A percentile compares a stretch with the other conserved stretches of the same genome.
These are phyloP conservation scores for Triadica sebifera DNA, from an alignment of 345 rosid genomes.

Conservation along the genomic window DNA sequence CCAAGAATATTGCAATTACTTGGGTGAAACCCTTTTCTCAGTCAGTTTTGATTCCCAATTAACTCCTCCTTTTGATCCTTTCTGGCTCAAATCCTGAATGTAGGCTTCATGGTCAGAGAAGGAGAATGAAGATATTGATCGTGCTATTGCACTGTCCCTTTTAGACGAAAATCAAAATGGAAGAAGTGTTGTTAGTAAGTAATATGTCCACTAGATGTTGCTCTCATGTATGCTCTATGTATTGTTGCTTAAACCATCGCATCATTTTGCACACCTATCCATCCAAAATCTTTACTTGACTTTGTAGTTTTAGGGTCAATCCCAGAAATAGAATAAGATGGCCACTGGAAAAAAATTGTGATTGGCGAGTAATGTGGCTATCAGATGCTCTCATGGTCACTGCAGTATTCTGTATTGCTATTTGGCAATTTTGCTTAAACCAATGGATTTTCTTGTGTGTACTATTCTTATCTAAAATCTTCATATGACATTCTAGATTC, in stretches of 20 bases:
- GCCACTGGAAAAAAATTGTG: constrained; percentile 16
- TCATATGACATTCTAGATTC: background rate
- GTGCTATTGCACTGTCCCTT: constrained; percentile 81
- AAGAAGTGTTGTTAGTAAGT: constrained; percentile 49
- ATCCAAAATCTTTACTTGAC: too few relatives aligned
- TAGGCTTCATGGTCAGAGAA: constrained; percentile 54
- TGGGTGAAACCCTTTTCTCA: background rate
- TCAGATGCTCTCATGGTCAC: constrained; percentile 14
- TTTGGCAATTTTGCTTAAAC: background rate
- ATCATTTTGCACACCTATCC: constrained; percentile 6
- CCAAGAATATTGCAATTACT: background rate
- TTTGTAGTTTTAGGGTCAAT: background rate
- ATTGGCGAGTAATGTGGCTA: constrained; percentile 42
- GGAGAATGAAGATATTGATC: constrained; percentile 75
- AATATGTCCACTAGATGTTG: constrained; percentile 21
- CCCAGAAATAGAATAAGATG: background rate
- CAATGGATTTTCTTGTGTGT: background rate
- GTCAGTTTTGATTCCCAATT: background rate
- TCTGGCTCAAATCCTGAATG: constrained; percentile 20
- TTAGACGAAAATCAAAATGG: constrained; percentile 58
- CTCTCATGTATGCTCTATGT: constrained; percentile 1
- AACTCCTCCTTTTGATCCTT: constrained; percentile 9
- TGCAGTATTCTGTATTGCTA: background rate
- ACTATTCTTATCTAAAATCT: background rate
- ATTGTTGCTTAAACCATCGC: background rate